These are phyloP conservation scores for Bipolaris bicolor DNA, from an alignment of 2,329 filamentous ascomycete genomes.

Conservation along the genomic window DNA sequence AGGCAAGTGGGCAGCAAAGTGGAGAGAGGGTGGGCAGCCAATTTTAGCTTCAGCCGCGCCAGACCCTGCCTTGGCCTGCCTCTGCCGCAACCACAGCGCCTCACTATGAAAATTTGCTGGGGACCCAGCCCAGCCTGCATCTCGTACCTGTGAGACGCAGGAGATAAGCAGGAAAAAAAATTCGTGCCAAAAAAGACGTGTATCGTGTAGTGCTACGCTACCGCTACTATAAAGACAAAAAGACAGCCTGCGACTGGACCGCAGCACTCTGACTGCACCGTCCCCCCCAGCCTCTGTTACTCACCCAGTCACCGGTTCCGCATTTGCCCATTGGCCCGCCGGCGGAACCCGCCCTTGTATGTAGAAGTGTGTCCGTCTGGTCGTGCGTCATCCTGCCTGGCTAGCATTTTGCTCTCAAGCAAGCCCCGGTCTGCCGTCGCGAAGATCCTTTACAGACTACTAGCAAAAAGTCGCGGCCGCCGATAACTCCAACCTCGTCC, in stretches of 20 bases:
- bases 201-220: not conserved
- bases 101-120: slow-evolving; percentile 14
- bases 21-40: slow-evolving; percentile 8
- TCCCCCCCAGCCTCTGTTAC: not conserved
- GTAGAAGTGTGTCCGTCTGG: slow-evolving; percentile 18
- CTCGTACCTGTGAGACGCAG: not conserved
- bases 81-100: not conserved
- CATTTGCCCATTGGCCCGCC: slow-evolving; percentile 14
- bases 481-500: not conserved
- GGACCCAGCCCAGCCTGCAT: slow-evolving; percentile 19
- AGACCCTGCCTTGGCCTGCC: slow-evolving; percentile 8
- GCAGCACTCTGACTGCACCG: not conserved
- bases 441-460: slow-evolving; percentile 8
- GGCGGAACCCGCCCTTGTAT: slow-evolving; percentile 7
- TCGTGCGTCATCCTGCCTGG: slow-evolving; percentile 31
- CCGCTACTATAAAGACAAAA: not conserved
- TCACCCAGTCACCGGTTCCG: not conserved
- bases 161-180: not conserved
- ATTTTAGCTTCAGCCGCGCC: slow-evolving; percentile 7
- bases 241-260: no score
- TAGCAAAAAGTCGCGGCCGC: not conserved
- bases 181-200: not conserved
- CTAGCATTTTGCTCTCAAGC: slow-evolving; percentile 14
- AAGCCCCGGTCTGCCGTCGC: slow-evolving; percentile 15
- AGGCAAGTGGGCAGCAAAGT: not conserved